Evolutionary conservation across 2,329 filamentous ascomycete genomes (phyloP), one percentile per base, ranked within the genome.

Genomic region (Cercospora nicotianae): DNA sequence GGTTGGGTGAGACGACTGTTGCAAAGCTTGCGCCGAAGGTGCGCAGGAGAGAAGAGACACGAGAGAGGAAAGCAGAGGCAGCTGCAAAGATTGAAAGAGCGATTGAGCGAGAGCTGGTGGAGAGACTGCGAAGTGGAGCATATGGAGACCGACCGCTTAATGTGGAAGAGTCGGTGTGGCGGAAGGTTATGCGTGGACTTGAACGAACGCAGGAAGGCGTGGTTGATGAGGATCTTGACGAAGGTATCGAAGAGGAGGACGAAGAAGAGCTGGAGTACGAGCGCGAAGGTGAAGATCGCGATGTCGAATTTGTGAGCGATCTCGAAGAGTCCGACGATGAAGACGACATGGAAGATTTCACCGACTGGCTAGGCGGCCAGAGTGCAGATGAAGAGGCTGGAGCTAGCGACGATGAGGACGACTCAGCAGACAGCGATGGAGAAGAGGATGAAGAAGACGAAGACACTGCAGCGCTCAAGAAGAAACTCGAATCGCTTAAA

Each of bases 81-180:
- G 83, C 83, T 5, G 95, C 95, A 23, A 97, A 97, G 87, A 89
- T 99, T 69, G 95, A 99, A 85, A 86, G 93, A 72, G 93, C 93
- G 7, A 98, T 99, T 80, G 95, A 99, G 85, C 86, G 95, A 65
- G 94, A 98, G 81, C 85, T 99, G 73, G 91, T 99, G 74, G 93
- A 98, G 81, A 86, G 95, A 74, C 82, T 99, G 80, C 87, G 94
- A 72, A 94, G 93, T 77, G 95, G 95, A 57, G 94, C 94, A 3
- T 98, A 99, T 80, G 95, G 95, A 64, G 94, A 98, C 75, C 89
- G 92, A 78, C 95, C 95, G 51, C 85, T 99, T 72, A 99, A 99
- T 78, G 94, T 97, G 62, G 95, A 96, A 80, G 93, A 97, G 79
- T 86, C 87, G 13, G 93, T 99, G 69, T 99, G 95, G 95, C 96